phyloP scores from a whole-genome alignment of 2,329 filamentous ascomycete genomes.

The Ceratocystis ficicola region DNA sequence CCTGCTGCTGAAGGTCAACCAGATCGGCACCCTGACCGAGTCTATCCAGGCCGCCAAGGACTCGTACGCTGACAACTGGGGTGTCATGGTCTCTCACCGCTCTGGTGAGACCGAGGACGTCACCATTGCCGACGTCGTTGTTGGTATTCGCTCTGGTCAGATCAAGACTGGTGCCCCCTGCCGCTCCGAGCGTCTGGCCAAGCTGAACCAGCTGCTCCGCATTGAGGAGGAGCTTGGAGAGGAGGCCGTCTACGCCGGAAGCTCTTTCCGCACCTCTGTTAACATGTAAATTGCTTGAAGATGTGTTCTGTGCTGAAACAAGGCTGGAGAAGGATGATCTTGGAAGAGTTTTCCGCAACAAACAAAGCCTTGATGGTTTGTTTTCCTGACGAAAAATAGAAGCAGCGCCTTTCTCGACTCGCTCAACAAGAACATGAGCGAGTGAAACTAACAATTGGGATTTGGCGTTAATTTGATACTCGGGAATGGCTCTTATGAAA shows the following conservation, averaged over 20 bases:
- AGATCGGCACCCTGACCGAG: constrained; percentile 97
- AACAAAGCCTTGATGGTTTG: constrained; percentile 18
- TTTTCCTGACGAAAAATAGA: constrained; percentile 17
- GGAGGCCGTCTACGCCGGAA: constrained; percentile 81
- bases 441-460: constrained; percentile 14
- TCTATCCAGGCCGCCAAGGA: constrained; percentile 99
- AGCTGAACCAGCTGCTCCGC: constrained; percentile 99
- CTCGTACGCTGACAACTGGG: constrained; percentile 89
- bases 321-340: constrained; percentile 15
- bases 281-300: constrained; percentile 53
- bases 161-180: constrained; percentile 98
- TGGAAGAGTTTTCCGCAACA: constrained; percentile 22
- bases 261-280: constrained; percentile 82
- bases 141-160: constrained; percentile 91
- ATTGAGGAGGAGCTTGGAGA: constrained; percentile 98
- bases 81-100: constrained; percentile 98
- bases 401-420: constrained; percentile 13
- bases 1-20: constrained; percentile 98
- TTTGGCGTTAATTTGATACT: constrained; percentile 14
- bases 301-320: constrained; percentile 11
- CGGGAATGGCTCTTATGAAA: constrained; percentile 20
- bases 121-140: constrained; percentile 95
- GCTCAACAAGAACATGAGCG: not conserved
- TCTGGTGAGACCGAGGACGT: constrained; percentile 99
- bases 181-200: constrained; percentile 94